Conservation (phyloP, 2,329 filamentous ascomycete genomes). For the Talaromyces funiculosus region DNA sequence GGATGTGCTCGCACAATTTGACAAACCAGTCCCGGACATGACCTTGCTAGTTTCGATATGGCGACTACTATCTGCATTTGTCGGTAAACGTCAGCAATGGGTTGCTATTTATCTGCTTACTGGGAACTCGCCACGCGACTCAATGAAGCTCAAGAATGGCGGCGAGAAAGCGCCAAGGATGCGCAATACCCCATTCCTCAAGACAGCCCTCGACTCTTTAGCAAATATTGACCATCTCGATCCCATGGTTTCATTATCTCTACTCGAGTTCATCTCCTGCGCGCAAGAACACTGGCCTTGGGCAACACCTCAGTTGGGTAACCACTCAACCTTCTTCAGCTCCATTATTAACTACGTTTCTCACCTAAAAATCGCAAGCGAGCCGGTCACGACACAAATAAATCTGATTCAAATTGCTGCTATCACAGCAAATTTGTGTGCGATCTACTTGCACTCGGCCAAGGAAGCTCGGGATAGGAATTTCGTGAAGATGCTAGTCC, state of each 20-base stretch:
- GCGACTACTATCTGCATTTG: constrained; percentile 78
- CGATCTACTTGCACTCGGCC: constrained; percentile 83
- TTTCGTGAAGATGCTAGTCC: constrained; percentile 65
- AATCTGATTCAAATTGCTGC: constrained; percentile 68
- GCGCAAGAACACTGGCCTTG: constrained; percentile 95
- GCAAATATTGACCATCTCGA: constrained; percentile 60
- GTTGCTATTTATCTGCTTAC: constrained; percentile 90
- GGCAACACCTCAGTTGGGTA: constrained; percentile 75
- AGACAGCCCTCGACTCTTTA: constrained; percentile 66
- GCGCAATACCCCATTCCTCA: constrained; percentile 62
- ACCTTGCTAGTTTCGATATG: constrained; percentile 66
- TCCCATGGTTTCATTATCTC: constrained; percentile 61
- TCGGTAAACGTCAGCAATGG: constrained; percentile 91
- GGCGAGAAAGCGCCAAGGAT: constrained; percentile 47
- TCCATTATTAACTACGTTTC: constrained; percentile 65
- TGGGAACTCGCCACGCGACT: constrained; percentile 74
- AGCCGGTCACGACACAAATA: constrained; percentile 42
- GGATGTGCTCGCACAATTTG: constrained; percentile 67
- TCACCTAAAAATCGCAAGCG: constrained; percentile 52
- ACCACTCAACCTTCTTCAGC: constrained; percentile 67
- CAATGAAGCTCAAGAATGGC: constrained; percentile 47
- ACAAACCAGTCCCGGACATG: constrained; percentile 65
- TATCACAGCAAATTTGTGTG: constrained; percentile 77
- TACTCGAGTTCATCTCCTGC: constrained; percentile 80
- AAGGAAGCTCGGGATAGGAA: constrained; percentile 66